Percentiles rank a stretch among this genome's conserved stretches.
Evolutionary conservation across 345 rosid species (phyloP).

Genomic region (Kernera saxatilis): DNA sequence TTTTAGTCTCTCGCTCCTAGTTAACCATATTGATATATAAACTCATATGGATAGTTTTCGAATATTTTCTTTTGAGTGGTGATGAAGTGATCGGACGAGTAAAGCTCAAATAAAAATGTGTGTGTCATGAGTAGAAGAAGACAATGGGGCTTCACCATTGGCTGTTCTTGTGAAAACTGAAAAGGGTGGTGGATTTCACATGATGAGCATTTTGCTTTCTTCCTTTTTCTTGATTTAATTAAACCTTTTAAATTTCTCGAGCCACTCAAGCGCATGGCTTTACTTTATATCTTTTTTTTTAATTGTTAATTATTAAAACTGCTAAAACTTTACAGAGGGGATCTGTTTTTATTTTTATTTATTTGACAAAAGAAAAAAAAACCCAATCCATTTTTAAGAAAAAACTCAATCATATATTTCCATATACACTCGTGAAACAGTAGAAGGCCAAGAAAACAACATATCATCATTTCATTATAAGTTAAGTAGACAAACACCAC

Average conservation of each 20-base stretch:
- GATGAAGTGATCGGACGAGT: conserved; percentile 20
- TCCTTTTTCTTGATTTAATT: conserved; percentile 12
- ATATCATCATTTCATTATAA: background rate
- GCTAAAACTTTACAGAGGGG: conserved; percentile 10
- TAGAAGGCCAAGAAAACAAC: background rate
- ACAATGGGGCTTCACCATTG: conserved; percentile 11
- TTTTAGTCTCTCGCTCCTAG: background rate
- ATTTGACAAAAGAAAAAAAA: background rate
- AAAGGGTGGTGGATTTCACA: conserved; percentile 26
- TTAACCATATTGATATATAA: background rate
- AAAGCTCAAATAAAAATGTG: background rate
- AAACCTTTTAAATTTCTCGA: conserved; percentile 18
- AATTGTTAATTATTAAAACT: background rate
- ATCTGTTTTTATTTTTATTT: background rate
- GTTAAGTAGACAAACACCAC: background rate
- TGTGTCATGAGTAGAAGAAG: conserved; percentile 23
- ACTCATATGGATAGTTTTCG: background rate
- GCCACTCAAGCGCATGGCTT: conserved; percentile 25
- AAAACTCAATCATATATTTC: background rate
- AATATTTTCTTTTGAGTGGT: conserved; percentile 3
- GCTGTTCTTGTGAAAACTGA: conserved; percentile 1
- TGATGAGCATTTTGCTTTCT: conserved; percentile 21
- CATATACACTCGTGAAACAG: background rate
- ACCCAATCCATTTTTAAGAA: no score
- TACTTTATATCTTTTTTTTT: background rate